Conservation (phyloP, 192 early-diverging fungal species). For the Funneliformis mosseae region DNA sequence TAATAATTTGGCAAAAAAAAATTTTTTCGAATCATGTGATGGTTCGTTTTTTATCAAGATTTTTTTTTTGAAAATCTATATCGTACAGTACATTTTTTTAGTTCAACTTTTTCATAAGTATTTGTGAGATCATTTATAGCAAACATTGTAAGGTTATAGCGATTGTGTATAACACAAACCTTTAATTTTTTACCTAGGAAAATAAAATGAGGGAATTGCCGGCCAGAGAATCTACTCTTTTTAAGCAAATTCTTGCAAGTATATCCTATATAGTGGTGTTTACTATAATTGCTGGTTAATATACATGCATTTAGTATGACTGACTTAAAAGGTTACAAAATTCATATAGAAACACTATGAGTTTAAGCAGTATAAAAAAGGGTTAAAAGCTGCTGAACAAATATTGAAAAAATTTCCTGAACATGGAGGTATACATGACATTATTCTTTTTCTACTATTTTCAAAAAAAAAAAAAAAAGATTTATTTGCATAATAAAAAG, state of each 20-base stretch:
- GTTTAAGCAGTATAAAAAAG: conserved; percentile 93
- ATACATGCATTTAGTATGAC: not conserved
- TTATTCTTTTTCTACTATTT: not conserved
- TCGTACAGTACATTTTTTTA: too few species aligned
- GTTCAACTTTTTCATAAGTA: too few species aligned
- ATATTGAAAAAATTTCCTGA: conserved; percentile 93
- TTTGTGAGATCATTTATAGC: too few species aligned
- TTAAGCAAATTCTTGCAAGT: conserved; percentile 72
- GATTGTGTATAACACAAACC: too few species aligned
- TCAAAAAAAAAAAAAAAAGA: not conserved
- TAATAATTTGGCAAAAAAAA: too few species aligned
- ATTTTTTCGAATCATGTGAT: too few species aligned
- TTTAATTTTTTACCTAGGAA: not conserved
- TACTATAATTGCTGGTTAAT: conserved; percentile 20
- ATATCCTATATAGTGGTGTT: not conserved
- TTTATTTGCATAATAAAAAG: not conserved
- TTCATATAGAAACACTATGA: conserved; percentile 88
- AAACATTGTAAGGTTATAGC: too few species aligned
- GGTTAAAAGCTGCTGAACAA: conserved; percentile 85
- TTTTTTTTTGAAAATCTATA: too few species aligned
- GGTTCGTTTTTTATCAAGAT: too few species aligned
- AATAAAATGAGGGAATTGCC: conserved; percentile 60
- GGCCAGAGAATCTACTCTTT: conserved; percentile 69
- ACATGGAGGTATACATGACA: conserved; percentile 73
- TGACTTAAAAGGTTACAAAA: not conserved